Percentiles rank a stretch among this genome's conserved stretches.
These are phyloP conservation scores for Liquidambar formosana DNA, from an alignment of 164 flowering plant species.

Conservation along the genomic window DNA sequence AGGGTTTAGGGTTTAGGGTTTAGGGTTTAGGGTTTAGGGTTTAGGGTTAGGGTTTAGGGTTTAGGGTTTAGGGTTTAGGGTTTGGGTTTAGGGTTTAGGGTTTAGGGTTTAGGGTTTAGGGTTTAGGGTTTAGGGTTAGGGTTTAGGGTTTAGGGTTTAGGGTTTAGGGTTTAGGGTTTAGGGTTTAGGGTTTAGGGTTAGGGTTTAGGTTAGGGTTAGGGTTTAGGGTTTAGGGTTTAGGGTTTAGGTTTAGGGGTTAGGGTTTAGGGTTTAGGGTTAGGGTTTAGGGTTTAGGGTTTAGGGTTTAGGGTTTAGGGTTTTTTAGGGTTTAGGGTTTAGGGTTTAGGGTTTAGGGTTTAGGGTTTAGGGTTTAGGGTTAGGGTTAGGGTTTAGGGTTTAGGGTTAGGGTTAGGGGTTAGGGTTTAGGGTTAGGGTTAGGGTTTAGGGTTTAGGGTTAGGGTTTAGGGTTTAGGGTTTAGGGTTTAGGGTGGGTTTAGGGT, in stretches of 20 bases:
- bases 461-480: constrained; percentile 21
- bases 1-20: constrained; percentile 20
- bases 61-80: constrained; percentile 13
- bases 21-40: constrained; percentile 21
- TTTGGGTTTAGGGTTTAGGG: constrained; percentile 22
- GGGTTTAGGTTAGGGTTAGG: constrained; percentile 11
- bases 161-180: constrained; percentile 16
- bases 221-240: constrained; percentile 1
- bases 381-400: no score
- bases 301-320: constrained; percentile 15
- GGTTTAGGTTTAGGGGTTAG: constrained; percentile 5
- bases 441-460: no score
- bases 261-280: constrained; percentile 13
- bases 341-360: constrained; percentile 18
- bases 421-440: constrained; percentile 23
- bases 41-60: constrained; percentile 14
- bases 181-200: constrained; percentile 15
- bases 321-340: no score
- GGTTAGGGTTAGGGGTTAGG: constrained; percentile 22
- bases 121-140: constrained; percentile 18
- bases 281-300: constrained; percentile 11
- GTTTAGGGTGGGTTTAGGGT: constrained; percentile 18
- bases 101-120: constrained; percentile 20
- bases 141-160: constrained; percentile 22
- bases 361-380: constrained; percentile 20